These are phyloP conservation scores for Trichosporon sp. DNA, from an alignment of 1,284 basidiomycete species.

Conservation along the genomic window DNA sequence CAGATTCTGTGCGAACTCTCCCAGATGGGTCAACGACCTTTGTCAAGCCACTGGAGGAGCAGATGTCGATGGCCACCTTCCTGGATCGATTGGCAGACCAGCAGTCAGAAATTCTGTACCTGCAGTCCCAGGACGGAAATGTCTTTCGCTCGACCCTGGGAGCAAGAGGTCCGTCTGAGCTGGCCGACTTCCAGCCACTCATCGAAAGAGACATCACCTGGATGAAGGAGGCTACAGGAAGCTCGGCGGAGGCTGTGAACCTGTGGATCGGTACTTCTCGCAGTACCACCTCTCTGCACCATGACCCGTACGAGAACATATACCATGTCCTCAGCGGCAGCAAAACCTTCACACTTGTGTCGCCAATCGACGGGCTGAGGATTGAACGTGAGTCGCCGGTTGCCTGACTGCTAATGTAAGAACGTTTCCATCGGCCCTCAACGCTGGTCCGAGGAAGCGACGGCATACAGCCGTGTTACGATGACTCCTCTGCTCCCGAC, in stretches of 20 bases:
- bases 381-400: constrained; percentile 60
- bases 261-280: constrained; percentile 77
- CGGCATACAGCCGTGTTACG: constrained; percentile 19
- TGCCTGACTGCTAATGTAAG: constrained; percentile 36
- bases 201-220: constrained; percentile 65
- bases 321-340: constrained; percentile 77
- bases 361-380: constrained; percentile 80
- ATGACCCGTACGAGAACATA: constrained; percentile 77
- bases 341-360: constrained; percentile 78
- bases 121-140: constrained; percentile 90
- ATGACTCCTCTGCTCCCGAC: constrained; percentile 53
- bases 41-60: constrained; percentile 66
- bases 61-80: constrained; percentile 62
- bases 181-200: constrained; percentile 59
- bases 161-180: constrained; percentile 55
- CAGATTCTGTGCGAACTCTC: constrained; percentile 64
- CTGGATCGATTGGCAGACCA: constrained; percentile 39
- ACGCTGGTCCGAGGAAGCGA: constrained; percentile 28
- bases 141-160: constrained; percentile 54
- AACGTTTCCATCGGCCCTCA: constrained; percentile 35
- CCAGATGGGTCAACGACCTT: constrained; percentile 63
- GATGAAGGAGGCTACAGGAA: constrained; percentile 67
- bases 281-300: constrained; percentile 79
- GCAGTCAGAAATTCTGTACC: constrained; percentile 59
- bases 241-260: constrained; percentile 77